Evolutionary conservation across 75 land plant genomes (phyloP).

Genomic region (Picea sitchensis): DNA sequence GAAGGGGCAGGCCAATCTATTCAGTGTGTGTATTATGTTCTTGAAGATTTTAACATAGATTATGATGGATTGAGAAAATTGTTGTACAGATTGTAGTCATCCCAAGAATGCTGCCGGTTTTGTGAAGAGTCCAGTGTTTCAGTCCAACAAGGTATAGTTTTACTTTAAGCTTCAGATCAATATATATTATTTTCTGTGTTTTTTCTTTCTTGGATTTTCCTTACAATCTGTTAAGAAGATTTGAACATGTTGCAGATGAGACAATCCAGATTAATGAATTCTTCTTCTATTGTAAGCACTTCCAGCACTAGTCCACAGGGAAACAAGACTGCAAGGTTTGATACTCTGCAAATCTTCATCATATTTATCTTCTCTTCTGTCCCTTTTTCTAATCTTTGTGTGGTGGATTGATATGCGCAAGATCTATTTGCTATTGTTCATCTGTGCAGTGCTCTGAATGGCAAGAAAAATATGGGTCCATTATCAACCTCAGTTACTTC

Average conservation of each 20-base stretch:
- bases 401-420: not conserved
- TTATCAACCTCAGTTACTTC: conserved; percentile 14
- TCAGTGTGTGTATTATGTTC: not conserved
- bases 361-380: not conserved
- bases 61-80: conserved; percentile 4
- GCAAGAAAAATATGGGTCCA: conserved; percentile 38
- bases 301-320: conserved; percentile 16
- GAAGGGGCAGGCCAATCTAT: not conserved
- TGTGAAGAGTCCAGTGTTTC: conserved; percentile 11
- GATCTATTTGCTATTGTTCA: not conserved
- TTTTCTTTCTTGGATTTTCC: not conserved
- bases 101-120: conserved; percentile 34
- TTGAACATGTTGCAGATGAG: not conserved
- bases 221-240: not conserved
- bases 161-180: not conserved
- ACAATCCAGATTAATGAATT: not conserved
- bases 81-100: conserved; percentile 50
- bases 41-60: not conserved
- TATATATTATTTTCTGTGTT: not conserved
- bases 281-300: not conserved
- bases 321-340: conserved; percentile 20
- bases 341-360: not conserved
- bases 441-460: conserved; percentile 30
- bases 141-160: not conserved
- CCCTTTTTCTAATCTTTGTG: not conserved